Percentiles rank a stretch among this genome's conserved stretches.
These are phyloP conservation scores for Neurospora sp. DNA, from an alignment of 495 filamentous ascomycete species.

Conservation along the genomic window DNA sequence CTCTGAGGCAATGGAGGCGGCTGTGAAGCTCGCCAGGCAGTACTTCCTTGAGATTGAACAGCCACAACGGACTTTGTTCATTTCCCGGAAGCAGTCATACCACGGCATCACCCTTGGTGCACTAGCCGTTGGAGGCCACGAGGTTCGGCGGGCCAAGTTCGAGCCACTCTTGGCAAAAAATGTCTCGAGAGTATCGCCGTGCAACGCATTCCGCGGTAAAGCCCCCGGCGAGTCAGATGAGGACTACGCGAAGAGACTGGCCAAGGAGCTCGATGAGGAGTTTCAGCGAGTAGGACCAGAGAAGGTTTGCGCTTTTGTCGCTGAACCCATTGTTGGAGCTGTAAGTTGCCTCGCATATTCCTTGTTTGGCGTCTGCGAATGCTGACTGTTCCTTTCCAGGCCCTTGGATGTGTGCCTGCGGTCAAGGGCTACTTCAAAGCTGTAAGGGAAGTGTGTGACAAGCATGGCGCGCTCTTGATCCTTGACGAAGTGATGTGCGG, in stretches of 20 bases:
- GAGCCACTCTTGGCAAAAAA: conserved; percentile 53
- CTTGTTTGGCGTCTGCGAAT: not conserved
- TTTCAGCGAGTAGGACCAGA: conserved; percentile 62
- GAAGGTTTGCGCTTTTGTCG: conserved; percentile 67
- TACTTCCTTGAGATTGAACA: conserved; percentile 48
- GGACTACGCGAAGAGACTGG: conserved; percentile 43
- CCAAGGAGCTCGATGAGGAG: conserved; percentile 59
- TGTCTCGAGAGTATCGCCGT: conserved; percentile 56
- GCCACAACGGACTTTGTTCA: conserved; percentile 42
- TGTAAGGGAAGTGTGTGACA: conserved; percentile 56
- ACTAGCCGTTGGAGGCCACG: conserved; percentile 53
- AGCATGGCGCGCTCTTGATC: conserved; percentile 64
- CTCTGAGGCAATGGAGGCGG: conserved; percentile 30
- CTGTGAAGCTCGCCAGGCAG: conserved; percentile 57
- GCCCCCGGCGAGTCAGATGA: conserved; percentile 21
- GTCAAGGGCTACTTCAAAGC: conserved; percentile 61
- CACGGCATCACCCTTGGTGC: conserved; percentile 66
- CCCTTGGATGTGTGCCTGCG: conserved; percentile 56
- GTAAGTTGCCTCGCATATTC: conserved; percentile 10
- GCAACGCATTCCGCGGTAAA: conserved; percentile 38
- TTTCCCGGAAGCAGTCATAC: conserved; percentile 59
- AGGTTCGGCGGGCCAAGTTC: conserved; percentile 51
- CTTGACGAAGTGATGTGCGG: conserved; percentile 77
- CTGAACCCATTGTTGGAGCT: conserved; percentile 56
- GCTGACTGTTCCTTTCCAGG: conserved; percentile 12